Evolutionary conservation across 2,329 filamentous ascomycete species (phyloP), one percentile per base, ranked within the genome.

Genomic region (Aspergillus brasiliensis): DNA sequence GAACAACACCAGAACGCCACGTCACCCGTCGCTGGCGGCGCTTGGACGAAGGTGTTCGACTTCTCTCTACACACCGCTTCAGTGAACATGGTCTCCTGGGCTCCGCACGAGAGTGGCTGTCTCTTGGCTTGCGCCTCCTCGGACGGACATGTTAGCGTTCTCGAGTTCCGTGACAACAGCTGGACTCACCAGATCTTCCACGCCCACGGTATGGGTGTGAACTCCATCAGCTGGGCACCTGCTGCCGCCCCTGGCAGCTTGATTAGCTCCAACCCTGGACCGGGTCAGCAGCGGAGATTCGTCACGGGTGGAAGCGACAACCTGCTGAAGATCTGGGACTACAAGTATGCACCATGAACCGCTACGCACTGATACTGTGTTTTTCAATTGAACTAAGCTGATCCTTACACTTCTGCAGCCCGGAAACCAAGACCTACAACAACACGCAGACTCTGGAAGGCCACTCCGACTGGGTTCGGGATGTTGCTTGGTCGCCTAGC

Each of bases 251-350:
- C 95, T 0, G 95, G 93, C 61, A 92, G 90, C 77, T 86, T 97
- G 69, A 88, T 95, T 63, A 92, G 89, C 77, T 90, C 88, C 68
- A 84, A 83, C 57, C 83, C 86, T 3, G 82, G 82, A 17, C 81
- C 85, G 13, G 84, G 84, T 40, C 86, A 86, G 70, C 86, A 91
- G 74, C 83, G 92, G 68, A 87, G 92, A 58, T 97, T 99, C 73
- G 95, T 96, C 46, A 98, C 95, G 0, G 95, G 95, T 55, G 95
- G 95, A 25, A 94, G 90, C 73, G 95, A 99, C 78, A 98, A 97
- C 75, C 76, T 91, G 60, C 86, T 99, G 74, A 96, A 96, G 84
- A 88, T 99, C 66, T 99, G 95, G 95, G 85, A 88, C 46, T 97
- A 87, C 70, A 91, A 90, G 77, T 80, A 78, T 31, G 77, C 73